phyloP scores from a whole-genome alignment of 371 early-diverging fungal genomes.

The Rhizopus sp. region DNA sequence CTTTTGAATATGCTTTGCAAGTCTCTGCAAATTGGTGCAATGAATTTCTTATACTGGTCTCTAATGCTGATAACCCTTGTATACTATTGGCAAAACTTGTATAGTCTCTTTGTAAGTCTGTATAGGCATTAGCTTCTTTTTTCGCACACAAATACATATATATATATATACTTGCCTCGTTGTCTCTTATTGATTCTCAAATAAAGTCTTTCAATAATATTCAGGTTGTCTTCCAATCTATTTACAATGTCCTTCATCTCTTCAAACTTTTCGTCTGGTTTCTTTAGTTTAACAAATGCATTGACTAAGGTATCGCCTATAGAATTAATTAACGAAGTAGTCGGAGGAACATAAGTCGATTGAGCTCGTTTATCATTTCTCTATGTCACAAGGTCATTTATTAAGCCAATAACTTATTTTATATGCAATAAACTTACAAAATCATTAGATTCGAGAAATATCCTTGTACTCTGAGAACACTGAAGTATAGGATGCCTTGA shows the following conservation, averaged over 20 bases:
- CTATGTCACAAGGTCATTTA: slow-evolving; percentile 14
- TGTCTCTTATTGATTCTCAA: slow-evolving; percentile 79
- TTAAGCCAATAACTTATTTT: background rate
- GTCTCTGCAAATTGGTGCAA: slow-evolving; percentile 76
- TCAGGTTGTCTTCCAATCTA: slow-evolving; percentile 84
- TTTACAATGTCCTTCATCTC: slow-evolving; percentile 79
- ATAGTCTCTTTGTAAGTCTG: slow-evolving; percentile 81
- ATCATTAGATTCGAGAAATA: slow-evolving; percentile 82
- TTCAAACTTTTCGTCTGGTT: slow-evolving; percentile 85
- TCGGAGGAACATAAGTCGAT: slow-evolving; percentile 25
- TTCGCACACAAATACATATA: background rate
- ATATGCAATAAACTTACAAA: slow-evolving; percentile 47
- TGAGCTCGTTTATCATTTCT: slow-evolving; percentile 44
- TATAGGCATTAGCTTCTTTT: background rate
- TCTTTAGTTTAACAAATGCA: slow-evolving; percentile 87
- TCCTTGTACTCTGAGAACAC: slow-evolving; percentile 61
- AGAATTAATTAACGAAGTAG: slow-evolving; percentile 38
- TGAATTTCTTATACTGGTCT: slow-evolving; percentile 78
- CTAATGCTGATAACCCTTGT: slow-evolving; percentile 76
- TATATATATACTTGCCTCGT: slow-evolving; percentile 21
- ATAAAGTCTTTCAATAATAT: slow-evolving; percentile 76
- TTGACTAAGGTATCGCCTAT: slow-evolving; percentile 81
- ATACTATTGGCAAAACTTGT: slow-evolving; percentile 74
- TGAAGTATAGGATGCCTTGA: slow-evolving; percentile 86
- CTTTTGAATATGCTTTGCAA: slow-evolving; percentile 62